A percentile compares a stretch with the other conserved stretches of the same genome.
Conservation (phyloP, 108 stramenopile genomes). For the Ochromonas danica region DNA sequence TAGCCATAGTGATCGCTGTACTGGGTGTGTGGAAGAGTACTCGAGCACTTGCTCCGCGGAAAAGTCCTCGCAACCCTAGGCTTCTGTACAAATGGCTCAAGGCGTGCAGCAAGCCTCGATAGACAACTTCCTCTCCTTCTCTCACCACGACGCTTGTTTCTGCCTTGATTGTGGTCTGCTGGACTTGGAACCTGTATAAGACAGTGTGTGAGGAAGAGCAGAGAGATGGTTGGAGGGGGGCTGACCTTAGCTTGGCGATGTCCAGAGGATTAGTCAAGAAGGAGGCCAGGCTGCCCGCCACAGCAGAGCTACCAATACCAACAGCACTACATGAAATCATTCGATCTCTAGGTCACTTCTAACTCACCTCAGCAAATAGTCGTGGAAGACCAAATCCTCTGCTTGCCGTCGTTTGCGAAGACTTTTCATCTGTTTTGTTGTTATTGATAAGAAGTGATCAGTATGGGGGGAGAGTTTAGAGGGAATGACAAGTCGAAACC, state of each 20-base stretch:
- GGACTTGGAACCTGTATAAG: conserved; percentile 27
- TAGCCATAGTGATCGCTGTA: conserved; percentile 88
- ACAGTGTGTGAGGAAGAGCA: not conserved
- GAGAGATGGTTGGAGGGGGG: not conserved
- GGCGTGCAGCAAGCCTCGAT: conserved; percentile 70
- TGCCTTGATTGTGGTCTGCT: not conserved
- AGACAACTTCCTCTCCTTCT: conserved; percentile 29
- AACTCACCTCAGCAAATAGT: too few relatives aligned
- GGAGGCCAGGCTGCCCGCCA: conserved; percentile 82
- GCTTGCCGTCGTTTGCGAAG: too few relatives aligned
- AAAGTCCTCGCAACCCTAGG: conserved; percentile 75
- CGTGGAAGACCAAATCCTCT: too few relatives aligned
- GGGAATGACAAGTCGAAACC: too few relatives aligned
- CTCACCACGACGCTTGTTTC: not conserved
- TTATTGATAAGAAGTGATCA: too few relatives aligned
- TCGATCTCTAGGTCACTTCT: too few relatives aligned
- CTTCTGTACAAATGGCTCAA: conserved; percentile 56
- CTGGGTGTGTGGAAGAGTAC: conserved; percentile 85
- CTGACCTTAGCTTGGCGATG: conserved; percentile 82
- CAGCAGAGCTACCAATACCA: conserved; percentile 64
- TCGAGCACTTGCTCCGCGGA: conserved; percentile 89
- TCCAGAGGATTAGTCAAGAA: conserved; percentile 95
- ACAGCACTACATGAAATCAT: too few relatives aligned
- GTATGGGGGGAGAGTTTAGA: too few relatives aligned
- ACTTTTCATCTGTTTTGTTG: too few relatives aligned